These are phyloP conservation scores for Xanthoceras sorbifolium DNA, from an alignment of 345 rosid species.

Conservation along the genomic window DNA sequence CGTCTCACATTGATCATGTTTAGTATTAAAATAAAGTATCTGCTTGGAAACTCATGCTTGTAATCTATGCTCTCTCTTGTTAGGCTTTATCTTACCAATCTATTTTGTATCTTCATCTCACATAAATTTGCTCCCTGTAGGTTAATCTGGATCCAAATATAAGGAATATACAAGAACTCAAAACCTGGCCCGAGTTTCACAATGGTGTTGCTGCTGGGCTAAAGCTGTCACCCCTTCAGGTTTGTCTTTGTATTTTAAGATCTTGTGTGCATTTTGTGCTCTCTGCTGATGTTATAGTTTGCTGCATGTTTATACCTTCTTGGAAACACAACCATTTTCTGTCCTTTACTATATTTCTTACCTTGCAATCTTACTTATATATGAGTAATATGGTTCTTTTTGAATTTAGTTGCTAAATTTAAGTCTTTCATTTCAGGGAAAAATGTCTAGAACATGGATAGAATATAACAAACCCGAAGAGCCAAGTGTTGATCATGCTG, in stretches of 20 bases:
- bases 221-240: conserved; percentile 94
- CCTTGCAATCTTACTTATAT: neutral
- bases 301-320: neutral
- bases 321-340: neutral
- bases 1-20: neutral
- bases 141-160: conserved; percentile 89
- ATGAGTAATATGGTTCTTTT: conserved; percentile 8
- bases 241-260: conserved; percentile 34
- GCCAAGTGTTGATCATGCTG: conserved; percentile 86
- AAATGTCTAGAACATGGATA: conserved; percentile 96
- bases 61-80: neutral
- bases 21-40: neutral
- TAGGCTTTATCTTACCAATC: neutral
- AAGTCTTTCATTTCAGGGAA: conserved; percentile 62
- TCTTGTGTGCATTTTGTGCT: conserved; percentile 3
- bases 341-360: neutral
- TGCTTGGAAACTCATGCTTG: neutral
- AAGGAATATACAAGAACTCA: conserved; percentile 91
- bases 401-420: conserved; percentile 9
- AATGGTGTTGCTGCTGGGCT: conserved; percentile 99
- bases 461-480: conserved; percentile 86
- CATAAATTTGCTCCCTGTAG: conserved; percentile 38
- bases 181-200: conserved; percentile 98
- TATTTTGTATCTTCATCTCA: conserved; percentile 23
- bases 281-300: neutral